Percentiles rank a stretch among this genome's conserved stretches.
phyloP scores from a whole-genome alignment of 768 basidiomycete species.

The Termitomyces sp. region DNA sequence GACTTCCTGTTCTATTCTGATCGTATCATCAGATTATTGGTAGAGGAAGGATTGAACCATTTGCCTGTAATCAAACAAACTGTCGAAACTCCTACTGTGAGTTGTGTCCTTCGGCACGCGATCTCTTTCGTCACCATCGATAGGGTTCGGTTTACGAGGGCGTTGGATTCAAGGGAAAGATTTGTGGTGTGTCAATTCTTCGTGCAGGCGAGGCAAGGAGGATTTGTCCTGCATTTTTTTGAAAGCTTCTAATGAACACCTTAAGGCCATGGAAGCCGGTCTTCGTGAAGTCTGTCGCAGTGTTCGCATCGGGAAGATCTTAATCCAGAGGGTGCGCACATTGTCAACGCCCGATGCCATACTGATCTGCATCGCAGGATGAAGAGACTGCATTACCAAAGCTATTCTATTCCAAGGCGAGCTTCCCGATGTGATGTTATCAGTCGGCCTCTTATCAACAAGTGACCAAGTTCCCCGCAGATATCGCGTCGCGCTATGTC shows the following conservation, averaged over 20 bases:
- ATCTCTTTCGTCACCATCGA: background rate
- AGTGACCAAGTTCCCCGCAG: slow-evolving; percentile 72
- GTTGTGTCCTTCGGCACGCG: slow-evolving; percentile 16
- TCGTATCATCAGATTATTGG: slow-evolving; percentile 80
- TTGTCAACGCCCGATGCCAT: background rate
- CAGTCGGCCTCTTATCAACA: background rate
- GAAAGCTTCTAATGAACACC: background rate
- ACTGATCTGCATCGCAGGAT: slow-evolving; percentile 48
- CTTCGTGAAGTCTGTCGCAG: slow-evolving; percentile 92
- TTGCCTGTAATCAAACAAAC: slow-evolving; percentile 66
- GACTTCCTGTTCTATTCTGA: slow-evolving; percentile 97
- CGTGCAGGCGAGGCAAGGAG: slow-evolving; percentile 78
- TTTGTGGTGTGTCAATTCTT: slow-evolving; percentile 93
- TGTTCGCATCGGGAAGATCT: slow-evolving; percentile 94
- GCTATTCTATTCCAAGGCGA: slow-evolving; percentile 84
- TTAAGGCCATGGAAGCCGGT: slow-evolving; percentile 95
- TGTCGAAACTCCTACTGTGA: slow-evolving; percentile 79
- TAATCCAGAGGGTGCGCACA: slow-evolving; percentile 82
- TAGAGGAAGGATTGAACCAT: slow-evolving; percentile 88
- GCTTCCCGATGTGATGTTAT: background rate
- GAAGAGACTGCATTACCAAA: slow-evolving; percentile 93
- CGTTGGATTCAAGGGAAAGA: slow-evolving; percentile 93
- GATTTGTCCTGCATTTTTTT: background rate
- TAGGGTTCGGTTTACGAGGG: slow-evolving; percentile 83
- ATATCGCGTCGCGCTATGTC: slow-evolving; percentile 88